Base-by-base conservation (phyloP, 148 eudicot genomes). In the Amaranthus cruentus region DNA sequence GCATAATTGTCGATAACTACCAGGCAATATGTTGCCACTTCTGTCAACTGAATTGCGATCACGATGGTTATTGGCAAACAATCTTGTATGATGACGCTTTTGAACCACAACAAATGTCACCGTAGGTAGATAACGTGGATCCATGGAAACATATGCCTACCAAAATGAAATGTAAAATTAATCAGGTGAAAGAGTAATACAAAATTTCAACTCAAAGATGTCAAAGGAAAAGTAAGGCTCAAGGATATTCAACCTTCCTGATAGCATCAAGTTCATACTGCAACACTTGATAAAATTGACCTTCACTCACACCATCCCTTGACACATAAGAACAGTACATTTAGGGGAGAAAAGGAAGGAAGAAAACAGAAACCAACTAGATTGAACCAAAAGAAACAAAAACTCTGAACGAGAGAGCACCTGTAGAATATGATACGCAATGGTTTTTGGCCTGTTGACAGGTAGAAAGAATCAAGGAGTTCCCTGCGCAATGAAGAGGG, bases 71-170 rank as follows among this genome's bases (percentile, higher is more conserved):
- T 87, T 80, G 3, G 98, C 90, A 85, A 93, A 93, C 73, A 93
- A 60, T 48, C 98, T 84, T 44, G 98, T 93, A 71, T 93, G 98
- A 74, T 93, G 98, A 42, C 96, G 85, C 82, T 93, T 93, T 82
- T 90, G 96, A 78, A 92, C 97, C 49, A 92, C 92, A 67, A 90
- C 96, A 73, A 90, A 90, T 48, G 97, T 92, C 71, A 92, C 95
- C n/a, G 88, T 84, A 21, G 98, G 97, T 87, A 91, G 98, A 77
- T 93, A 89, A 75, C 88, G 85, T 46, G 92, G 91, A 77, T 93
- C 96, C 81, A 93, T 70, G 10, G 94, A 85, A 67, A 87, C 87
- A 76, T 96, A 93, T 59, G 98, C 92, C 92, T 88, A 78, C 43
- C 38, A 77, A 21, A 68, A 69, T n/a, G 7, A 8, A 65, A 11